These are phyloP conservation scores for Leucogyrophana mollusca DNA, from an alignment of 768 basidiomycete genomes.

Conservation along the genomic window DNA sequence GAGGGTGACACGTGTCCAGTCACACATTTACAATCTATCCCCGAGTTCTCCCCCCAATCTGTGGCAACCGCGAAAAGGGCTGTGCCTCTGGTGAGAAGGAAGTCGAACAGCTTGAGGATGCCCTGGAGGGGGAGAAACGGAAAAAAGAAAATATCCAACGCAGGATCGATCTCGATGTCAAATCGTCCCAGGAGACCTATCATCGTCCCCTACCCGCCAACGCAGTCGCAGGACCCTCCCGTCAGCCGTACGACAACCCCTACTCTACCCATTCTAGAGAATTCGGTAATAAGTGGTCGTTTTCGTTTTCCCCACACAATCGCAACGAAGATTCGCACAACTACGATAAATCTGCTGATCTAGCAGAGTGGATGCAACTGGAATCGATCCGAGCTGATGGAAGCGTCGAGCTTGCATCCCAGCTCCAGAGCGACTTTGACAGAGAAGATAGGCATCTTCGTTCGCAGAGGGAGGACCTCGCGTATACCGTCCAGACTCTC, in stretches of 20 bases:
- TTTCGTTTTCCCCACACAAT: neutral
- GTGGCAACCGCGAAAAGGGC: no score
- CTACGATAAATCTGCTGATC: slow-evolving; percentile 11
- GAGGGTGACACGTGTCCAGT: no score
- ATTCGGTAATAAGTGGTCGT: no score
- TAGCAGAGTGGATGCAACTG: neutral
- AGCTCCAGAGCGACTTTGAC: slow-evolving; percentile 39
- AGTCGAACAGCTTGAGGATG: slow-evolving; percentile 11
- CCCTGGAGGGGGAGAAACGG: slow-evolving; percentile 13
- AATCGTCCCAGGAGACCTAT: no score
- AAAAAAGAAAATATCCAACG: neutral
- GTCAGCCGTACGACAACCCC: neutral
- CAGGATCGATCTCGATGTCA: neutral
- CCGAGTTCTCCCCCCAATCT: no score
- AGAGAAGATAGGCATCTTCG: slow-evolving; percentile 37
- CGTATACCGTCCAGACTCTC: slow-evolving; percentile 26
- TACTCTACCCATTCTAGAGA: neutral
- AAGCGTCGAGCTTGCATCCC: slow-evolving; percentile 20
- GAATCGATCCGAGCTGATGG: slow-evolving; percentile 10
- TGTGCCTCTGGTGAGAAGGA: no score
- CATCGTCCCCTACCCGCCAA: neutral
- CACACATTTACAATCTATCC: no score
- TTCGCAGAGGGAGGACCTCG: slow-evolving; percentile 30
- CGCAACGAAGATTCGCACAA: neutral
- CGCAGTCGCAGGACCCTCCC: neutral